Conservation (phyloP, 306 rosid species). For the Alnus rubra region DNA sequence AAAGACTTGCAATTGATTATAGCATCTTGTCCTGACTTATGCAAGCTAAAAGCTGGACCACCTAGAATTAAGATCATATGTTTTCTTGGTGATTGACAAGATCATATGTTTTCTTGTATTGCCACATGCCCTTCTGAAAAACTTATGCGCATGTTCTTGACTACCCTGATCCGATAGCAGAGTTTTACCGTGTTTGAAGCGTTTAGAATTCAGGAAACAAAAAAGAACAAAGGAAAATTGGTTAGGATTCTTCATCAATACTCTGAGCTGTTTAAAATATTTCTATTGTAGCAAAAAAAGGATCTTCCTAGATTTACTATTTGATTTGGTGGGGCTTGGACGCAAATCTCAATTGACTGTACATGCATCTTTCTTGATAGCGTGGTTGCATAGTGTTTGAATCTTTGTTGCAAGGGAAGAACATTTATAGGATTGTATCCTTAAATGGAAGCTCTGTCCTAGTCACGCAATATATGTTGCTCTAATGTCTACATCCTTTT, state of each 20-base stretch:
- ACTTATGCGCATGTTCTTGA: not conserved
- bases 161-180: not conserved
- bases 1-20: not conserved
- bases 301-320: not conserved
- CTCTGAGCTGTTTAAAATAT: not conserved
- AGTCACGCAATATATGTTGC: too few relatives aligned
- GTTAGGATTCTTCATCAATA: not conserved
- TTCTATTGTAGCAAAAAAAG: not conserved
- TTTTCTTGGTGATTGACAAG: too few relatives aligned
- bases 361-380: too few relatives aligned
- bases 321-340: not conserved
- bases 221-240: not conserved
- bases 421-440: not conserved
- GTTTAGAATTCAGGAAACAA: not conserved
- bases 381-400: not conserved
- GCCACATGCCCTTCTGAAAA: not conserved
- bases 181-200: constrained; percentile 2
- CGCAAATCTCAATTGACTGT: not conserved
- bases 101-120: not conserved
- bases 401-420: not conserved
- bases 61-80: too few relatives aligned
- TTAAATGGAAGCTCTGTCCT: not conserved
- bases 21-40: not conserved
- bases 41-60: not conserved
- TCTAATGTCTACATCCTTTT: not conserved